Evolutionary conservation across 148 eudicot genomes (phyloP).

Genomic region (Tetragonia tetragonoides): DNA sequence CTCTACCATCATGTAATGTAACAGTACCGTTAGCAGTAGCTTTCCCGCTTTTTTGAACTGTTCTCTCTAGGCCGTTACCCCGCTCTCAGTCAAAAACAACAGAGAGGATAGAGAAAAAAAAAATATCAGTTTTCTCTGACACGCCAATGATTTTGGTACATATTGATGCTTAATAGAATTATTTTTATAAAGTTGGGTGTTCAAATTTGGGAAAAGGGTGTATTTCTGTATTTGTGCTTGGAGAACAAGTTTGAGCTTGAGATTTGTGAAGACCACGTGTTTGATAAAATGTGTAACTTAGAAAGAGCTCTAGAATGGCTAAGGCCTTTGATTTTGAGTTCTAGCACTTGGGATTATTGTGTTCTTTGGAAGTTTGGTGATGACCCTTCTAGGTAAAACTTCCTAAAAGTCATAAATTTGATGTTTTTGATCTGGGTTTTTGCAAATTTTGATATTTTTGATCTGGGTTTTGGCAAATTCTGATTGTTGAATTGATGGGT

Average conservation of each 20-base stretch:
- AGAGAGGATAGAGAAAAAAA: constrained; percentile 7
- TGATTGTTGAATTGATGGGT: constrained; percentile 5
- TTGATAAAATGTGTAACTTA: constrained; percentile 48
- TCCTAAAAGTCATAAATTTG: not conserved
- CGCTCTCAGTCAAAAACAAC: constrained; percentile 6
- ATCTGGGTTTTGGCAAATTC: not conserved
- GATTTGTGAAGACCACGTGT: constrained; percentile 21
- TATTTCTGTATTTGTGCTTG: not conserved
- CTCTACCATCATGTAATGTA: constrained; percentile 17
- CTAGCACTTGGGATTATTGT: constrained; percentile 70
- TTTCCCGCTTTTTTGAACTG: constrained; percentile 35
- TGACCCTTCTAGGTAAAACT: constrained; percentile 70
- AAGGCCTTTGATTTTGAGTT: constrained; percentile 44
- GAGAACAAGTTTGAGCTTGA: not conserved
- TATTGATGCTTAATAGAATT: not conserved
- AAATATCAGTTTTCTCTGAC: constrained; percentile 28
- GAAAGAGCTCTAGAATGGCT: constrained; percentile 49
- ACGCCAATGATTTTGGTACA: constrained; percentile 25
- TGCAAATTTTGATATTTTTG: not conserved
- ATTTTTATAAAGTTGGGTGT: not conserved
- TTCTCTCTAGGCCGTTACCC: constrained; percentile 22
- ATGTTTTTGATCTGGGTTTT: not conserved
- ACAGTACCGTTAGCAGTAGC: constrained; percentile 34
- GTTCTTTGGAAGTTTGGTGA: constrained; percentile 75
- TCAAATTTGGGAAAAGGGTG: not conserved